A percentile compares a stretch with the other conserved stretches of the same genome.
Conservation (phyloP, 2,329 filamentous ascomycete genomes). For the Ploettnerulaceae sp. region DNA sequence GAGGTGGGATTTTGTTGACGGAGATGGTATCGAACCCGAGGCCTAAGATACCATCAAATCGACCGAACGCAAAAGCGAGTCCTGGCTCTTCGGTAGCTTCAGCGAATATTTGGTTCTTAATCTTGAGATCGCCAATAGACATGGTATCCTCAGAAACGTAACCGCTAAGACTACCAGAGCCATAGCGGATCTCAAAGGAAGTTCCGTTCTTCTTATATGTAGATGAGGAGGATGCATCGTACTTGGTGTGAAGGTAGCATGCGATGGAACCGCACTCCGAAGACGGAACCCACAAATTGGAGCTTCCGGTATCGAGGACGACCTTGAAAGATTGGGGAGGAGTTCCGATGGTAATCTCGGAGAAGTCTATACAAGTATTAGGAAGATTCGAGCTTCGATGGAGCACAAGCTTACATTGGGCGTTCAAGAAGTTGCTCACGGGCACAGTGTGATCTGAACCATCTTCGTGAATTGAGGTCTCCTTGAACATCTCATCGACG, state of each 20-base stretch:
- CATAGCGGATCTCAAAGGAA: conserved; percentile 89
- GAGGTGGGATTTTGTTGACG: conserved; percentile 91
- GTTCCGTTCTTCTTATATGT: conserved; percentile 93
- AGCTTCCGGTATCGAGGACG: conserved; percentile 95
- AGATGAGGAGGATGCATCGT: conserved; percentile 84
- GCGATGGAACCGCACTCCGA: conserved; percentile 88
- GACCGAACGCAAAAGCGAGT: conserved; percentile 93
- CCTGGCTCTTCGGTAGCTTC: conserved; percentile 95
- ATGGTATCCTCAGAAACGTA: conserved; percentile 88
- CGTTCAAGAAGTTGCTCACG: conserved; percentile 96
- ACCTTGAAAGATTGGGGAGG: conserved; percentile 97
- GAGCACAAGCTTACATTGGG: conserved; percentile 70
- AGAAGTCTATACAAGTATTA: conserved; percentile 68
- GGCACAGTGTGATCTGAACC: conserved; percentile 72
- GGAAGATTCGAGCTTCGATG: conserved; percentile 1
- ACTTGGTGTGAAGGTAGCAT: conserved; percentile 96
- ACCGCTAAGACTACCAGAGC: conserved; percentile 88
- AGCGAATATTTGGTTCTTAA: conserved; percentile 87
- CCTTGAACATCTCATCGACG: conserved; percentile 73
- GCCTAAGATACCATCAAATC: conserved; percentile 95
- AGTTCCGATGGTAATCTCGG: conserved; percentile 87
- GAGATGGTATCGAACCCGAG: conserved; percentile 93
- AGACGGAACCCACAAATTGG: conserved; percentile 98
- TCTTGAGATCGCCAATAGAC: conserved; percentile 79
- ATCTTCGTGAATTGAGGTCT: conserved; percentile 61